phyloP scores from a whole-genome alignment of 345 rosid species.

The Physaria fendleri region DNA sequence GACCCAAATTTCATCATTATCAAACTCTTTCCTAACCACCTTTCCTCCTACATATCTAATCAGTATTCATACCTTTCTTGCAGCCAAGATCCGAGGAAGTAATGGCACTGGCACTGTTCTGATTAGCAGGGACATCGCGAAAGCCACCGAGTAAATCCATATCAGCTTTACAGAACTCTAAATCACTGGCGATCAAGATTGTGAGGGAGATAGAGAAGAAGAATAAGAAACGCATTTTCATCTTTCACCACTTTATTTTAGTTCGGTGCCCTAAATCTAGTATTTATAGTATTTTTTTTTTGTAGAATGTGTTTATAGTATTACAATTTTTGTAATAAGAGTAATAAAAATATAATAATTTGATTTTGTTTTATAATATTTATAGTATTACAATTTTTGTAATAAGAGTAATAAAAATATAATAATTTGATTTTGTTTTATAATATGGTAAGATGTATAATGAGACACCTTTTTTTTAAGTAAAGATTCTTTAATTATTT shows the following conservation, averaged over 20 bases:
- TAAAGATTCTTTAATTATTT: too few species aligned
- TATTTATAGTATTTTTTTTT: slow-evolving; percentile 20
- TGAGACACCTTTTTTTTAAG: too few species aligned
- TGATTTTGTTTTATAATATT: too few species aligned
- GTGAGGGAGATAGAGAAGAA: slow-evolving; percentile 8
- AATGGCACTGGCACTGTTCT: slow-evolving; percentile 60
- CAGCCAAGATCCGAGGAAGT: slow-evolving; percentile 80
- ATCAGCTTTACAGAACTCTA: slow-evolving; percentile 34
- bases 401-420: too few species aligned
- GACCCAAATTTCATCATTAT: background rate
- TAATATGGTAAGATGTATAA: too few species aligned
- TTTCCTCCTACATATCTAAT: background rate
- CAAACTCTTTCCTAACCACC: background rate
- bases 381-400: too few species aligned
- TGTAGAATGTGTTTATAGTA: too few species aligned
- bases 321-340: too few species aligned
- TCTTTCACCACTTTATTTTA: slow-evolving; percentile 4
- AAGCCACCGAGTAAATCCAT: slow-evolving; percentile 73
- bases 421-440: too few species aligned
- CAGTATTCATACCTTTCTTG: slow-evolving; percentile 41
- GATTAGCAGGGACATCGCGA: slow-evolving; percentile 41
- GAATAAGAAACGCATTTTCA: slow-evolving; percentile 21
- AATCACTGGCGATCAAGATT: slow-evolving; percentile 27
- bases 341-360: too few species aligned
- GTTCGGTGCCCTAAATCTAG: slow-evolving; percentile 17